A percentile compares a stretch with the other conserved stretches of the same genome.
These are phyloP conservation scores for Rhodotorula toruloides DNA, from an alignment of 768 basidiomycete species.

Conservation along the genomic window DNA sequence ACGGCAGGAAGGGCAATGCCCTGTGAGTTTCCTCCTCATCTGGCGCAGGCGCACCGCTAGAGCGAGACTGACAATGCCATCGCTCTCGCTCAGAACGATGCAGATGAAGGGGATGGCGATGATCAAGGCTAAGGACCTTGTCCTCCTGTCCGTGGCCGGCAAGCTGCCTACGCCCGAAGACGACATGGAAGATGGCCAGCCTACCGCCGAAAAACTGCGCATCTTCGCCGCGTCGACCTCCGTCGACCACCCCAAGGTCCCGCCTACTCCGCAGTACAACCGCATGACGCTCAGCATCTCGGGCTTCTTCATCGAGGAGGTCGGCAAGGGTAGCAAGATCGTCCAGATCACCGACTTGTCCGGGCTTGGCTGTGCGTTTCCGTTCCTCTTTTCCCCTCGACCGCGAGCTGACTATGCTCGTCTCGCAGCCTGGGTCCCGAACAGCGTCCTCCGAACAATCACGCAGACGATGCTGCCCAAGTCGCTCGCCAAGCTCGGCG, in stretches of 20 bases:
- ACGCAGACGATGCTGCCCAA: conserved; percentile 41
- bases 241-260: conserved; percentile 28
- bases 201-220: not conserved
- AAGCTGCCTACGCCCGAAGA: conserved; percentile 13
- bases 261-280: conserved; percentile 28
- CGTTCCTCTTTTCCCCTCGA: not conserved
- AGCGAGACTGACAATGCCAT: not conserved
- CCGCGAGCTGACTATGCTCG: not conserved
- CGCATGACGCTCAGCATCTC: conserved; percentile 38
- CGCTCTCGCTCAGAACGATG: not conserved
- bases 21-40: not conserved
- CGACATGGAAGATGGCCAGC: not conserved
- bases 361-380: conserved; percentile 36
- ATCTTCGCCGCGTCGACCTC: conserved; percentile 31
- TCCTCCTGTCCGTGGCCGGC: conserved; percentile 39
- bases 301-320: conserved; percentile 40
- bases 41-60: not conserved
- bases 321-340: conserved; percentile 26
- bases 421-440: conserved; percentile 34
- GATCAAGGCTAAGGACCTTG: conserved; percentile 40
- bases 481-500: conserved; percentile 37
- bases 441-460: conserved; percentile 30
- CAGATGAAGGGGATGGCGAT: conserved; percentile 41
- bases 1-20: conserved; percentile 23
- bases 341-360: conserved; percentile 40